These are phyloP conservation scores for Gossypium turneri DNA, from an alignment of 345 rosid species.

Conservation along the genomic window DNA sequence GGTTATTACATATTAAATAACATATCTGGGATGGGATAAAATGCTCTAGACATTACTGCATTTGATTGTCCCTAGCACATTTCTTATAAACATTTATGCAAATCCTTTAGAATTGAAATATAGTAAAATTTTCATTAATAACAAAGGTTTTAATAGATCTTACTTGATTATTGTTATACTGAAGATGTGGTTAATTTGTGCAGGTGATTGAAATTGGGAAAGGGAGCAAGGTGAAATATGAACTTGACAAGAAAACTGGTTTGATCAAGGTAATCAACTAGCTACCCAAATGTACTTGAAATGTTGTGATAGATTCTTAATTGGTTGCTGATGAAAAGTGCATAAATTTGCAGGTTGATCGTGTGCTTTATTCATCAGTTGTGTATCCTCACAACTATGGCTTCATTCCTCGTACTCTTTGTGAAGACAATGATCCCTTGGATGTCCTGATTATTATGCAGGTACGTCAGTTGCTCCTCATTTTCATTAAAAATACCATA, in stretches of 20 bases:
- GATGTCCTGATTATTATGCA: slow-evolving; percentile 98
- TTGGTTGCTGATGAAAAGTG: slow-evolving; percentile 19
- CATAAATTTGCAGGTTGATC: slow-evolving; percentile 64
- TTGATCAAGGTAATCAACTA: slow-evolving; percentile 66
- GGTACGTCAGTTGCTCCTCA: slow-evolving; percentile 34
- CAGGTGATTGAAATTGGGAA: slow-evolving; percentile 94
- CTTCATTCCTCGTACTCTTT: slow-evolving; percentile 93
- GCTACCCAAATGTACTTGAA: background rate
- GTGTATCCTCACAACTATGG: slow-evolving; percentile 99
- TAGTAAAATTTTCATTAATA: background rate
- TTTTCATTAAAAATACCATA: background rate
- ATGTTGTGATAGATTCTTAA: background rate
- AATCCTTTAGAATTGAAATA: background rate
- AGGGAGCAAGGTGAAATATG: slow-evolving; percentile 98
- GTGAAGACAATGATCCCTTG: slow-evolving; percentile 95
- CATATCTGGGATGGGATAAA: background rate
- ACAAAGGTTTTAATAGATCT: background rate
- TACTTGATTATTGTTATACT: background rate
- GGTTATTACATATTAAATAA: background rate
- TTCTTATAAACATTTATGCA: background rate
- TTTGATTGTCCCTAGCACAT: background rate
- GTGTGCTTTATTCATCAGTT: slow-evolving; percentile 87
- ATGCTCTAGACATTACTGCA: background rate
- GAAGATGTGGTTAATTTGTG: slow-evolving; percentile 10
- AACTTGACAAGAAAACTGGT: slow-evolving; percentile 93